Conservation (phyloP, 164 flowering plant genomes). For the Magnolia sinica region DNA sequence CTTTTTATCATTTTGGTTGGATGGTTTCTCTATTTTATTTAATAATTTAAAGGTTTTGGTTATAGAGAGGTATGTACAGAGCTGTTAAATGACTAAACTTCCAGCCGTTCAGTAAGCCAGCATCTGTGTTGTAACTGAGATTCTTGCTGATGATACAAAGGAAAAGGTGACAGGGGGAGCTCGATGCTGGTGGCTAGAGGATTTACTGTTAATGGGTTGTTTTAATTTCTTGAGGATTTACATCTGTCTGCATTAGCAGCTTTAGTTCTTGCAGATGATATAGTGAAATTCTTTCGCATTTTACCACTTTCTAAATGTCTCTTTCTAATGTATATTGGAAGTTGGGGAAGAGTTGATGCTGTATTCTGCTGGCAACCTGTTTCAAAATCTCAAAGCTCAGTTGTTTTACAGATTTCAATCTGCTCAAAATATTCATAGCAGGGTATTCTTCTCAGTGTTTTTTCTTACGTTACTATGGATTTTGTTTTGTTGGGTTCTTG, state of each 20-base stretch:
- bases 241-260: conserved; percentile 12
- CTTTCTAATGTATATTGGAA: neutral
- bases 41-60: conserved; percentile 18
- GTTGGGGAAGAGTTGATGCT: neutral
- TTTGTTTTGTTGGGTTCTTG: neutral
- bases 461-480: neutral
- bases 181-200: conserved; percentile 17
- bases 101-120: conserved; percentile 16
- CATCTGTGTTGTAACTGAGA: conserved; percentile 21
- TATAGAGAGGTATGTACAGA: conserved; percentile 31
- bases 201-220: conserved; percentile 10
- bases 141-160: conserved; percentile 9
- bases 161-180: conserved; percentile 11
- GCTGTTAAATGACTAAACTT: conserved; percentile 12
- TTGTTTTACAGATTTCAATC: neutral
- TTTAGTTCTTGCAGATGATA: conserved; percentile 10
- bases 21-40: conserved; percentile 14
- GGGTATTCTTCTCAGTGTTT: neutral
- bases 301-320: neutral
- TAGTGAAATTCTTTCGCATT: conserved; percentile 17
- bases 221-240: conserved; percentile 13
- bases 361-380: neutral
- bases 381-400: neutral
- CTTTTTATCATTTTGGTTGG: conserved; percentile 6
- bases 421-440: neutral